Conservation (phyloP, 495 filamentous ascomycete genomes). For the Aspergillus steynii region DNA sequence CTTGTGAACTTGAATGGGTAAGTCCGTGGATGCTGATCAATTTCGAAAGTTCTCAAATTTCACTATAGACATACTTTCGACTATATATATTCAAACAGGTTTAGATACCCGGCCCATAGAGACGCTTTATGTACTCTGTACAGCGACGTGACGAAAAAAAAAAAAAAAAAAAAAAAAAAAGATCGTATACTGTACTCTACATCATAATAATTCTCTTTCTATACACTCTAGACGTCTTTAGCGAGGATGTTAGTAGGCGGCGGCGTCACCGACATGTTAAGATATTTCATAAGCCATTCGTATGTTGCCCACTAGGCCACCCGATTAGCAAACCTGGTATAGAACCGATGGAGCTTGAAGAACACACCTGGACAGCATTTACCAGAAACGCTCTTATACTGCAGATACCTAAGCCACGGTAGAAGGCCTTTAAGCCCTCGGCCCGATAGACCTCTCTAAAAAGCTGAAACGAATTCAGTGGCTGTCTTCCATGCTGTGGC, state of each 20-base stretch:
- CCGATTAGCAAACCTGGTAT: constrained; percentile 19
- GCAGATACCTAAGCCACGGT: constrained; percentile 74
- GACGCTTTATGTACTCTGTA: no score
- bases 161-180: not conserved
- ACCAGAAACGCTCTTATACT: constrained; percentile 83
- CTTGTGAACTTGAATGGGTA: no score
- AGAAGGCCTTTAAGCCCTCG: constrained; percentile 70
- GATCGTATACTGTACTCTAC: not conserved
- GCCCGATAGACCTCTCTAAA: constrained; percentile 61
- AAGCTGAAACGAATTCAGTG: constrained; percentile 58
- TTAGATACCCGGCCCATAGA: no score
- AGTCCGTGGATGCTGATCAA: no score
- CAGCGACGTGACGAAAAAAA: no score
- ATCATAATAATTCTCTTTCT: not conserved
- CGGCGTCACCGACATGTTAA: constrained; percentile 24
- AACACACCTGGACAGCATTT: constrained; percentile 61
- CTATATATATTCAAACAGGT: no score
- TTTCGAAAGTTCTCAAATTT: no score
- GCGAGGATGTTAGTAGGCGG: not conserved
- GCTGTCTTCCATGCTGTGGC: constrained; percentile 17
- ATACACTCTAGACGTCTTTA: not conserved
- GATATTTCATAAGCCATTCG: constrained; percentile 71
- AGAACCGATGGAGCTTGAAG: not conserved
- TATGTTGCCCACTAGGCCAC: constrained; percentile 73
- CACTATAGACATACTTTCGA: no score